phyloP scores from a whole-genome alignment of 148 eudicot genomes.

The Vaccinium corymbosum region DNA sequence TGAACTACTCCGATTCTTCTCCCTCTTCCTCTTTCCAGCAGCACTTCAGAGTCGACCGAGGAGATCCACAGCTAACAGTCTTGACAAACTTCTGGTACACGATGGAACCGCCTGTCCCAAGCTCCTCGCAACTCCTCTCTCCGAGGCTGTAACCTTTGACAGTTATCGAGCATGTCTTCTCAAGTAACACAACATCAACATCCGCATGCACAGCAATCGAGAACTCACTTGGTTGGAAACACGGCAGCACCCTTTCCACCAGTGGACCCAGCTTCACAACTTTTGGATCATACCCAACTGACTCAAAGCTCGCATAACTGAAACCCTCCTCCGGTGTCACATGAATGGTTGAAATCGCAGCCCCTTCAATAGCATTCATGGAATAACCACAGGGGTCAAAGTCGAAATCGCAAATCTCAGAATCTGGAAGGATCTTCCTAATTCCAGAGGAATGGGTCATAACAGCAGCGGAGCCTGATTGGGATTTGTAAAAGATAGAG shows the following conservation, averaged over 20 bases:
- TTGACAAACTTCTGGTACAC: slow-evolving; percentile 67
- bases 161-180: slow-evolving; percentile 11
- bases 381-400: slow-evolving; percentile 54
- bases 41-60: slow-evolving; percentile 51
- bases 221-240: slow-evolving; percentile 39
- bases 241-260: slow-evolving; percentile 31
- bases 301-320: slow-evolving; percentile 44
- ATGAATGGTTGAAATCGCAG: slow-evolving; percentile 44
- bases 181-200: slow-evolving; percentile 15
- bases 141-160: slow-evolving; percentile 28
- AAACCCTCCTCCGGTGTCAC: slow-evolving; percentile 51
- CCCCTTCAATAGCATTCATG: slow-evolving; percentile 42
- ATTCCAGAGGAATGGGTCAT: slow-evolving; percentile 40
- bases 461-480: slow-evolving; percentile 28
- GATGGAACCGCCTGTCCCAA: slow-evolving; percentile 53
- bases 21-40: slow-evolving; percentile 59
- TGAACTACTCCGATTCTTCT: slow-evolving; percentile 55
- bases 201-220: slow-evolving; percentile 39
- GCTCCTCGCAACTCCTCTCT: slow-evolving; percentile 31
- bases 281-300: slow-evolving; percentile 32
- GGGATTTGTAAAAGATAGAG: slow-evolving; percentile 34
- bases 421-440: slow-evolving; percentile 33
- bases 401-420: slow-evolving; percentile 45
- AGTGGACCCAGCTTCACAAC: slow-evolving; percentile 22
- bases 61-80: slow-evolving; percentile 34